Evolutionary conservation across 306 rosid genomes (phyloP).

Genomic region (Cucurbita maxima): DNA sequence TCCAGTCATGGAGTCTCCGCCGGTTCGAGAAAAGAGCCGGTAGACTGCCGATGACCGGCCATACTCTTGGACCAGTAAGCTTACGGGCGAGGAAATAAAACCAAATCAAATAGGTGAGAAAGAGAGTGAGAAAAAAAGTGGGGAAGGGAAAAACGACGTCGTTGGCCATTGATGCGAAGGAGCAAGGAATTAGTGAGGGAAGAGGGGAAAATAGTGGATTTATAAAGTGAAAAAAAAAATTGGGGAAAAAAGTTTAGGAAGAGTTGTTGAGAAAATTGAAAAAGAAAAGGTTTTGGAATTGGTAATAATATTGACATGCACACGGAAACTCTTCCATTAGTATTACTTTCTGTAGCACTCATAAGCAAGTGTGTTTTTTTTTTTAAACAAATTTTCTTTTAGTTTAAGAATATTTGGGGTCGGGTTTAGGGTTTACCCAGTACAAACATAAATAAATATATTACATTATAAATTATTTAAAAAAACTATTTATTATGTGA

Average conservation of each 20-base stretch:
- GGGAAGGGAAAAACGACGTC: not conserved
- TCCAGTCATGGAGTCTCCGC: slow-evolving; percentile 64
- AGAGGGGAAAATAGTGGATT: not conserved
- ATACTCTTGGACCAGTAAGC: slow-evolving; percentile 60
- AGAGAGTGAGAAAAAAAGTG: slow-evolving; percentile 19
- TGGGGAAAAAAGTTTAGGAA: not conserved
- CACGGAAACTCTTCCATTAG: not conserved
- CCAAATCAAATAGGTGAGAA: slow-evolving; percentile 43
- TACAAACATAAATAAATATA: too few species aligned
- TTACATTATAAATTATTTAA: too few species aligned
- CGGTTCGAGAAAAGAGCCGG: slow-evolving; percentile 49
- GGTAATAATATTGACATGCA: not conserved
- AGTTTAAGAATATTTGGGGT: too few species aligned
- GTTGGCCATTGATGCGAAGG: slow-evolving; percentile 22
- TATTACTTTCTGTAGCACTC: too few species aligned
- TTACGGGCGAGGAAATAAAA: slow-evolving; percentile 32
- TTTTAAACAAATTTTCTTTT: too few species aligned
- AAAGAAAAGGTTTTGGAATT: not conserved
- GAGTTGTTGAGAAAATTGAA: not conserved
- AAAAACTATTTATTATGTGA: too few species aligned
- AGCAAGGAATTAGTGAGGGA: not conserved
- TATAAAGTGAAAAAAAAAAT: not conserved
- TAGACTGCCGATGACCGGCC: slow-evolving; percentile 68
- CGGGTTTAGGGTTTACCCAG: too few species aligned
- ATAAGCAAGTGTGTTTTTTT: too few species aligned